Conservation (phyloP, 2,329 filamentous ascomycete genomes). For the Xylaria sp. region DNA sequence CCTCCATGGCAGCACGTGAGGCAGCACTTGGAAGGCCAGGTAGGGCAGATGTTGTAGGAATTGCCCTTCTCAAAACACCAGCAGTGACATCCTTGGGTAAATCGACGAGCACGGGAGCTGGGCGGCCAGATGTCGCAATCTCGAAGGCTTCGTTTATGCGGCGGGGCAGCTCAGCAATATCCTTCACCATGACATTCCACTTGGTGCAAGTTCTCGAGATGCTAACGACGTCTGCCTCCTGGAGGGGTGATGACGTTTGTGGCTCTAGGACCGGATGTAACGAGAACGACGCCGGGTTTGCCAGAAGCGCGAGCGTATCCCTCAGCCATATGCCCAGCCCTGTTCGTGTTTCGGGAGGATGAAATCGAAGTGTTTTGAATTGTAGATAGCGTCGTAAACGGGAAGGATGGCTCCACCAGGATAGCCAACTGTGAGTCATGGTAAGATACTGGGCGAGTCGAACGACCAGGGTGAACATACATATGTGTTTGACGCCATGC, state of each 20-base stretch:
- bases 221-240: constrained; percentile 93
- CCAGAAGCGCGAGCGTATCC: constrained; percentile 95
- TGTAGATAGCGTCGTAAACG: constrained; percentile 98
- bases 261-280: constrained; percentile 95
- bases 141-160: constrained; percentile 98
- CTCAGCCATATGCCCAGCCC: constrained; percentile 98
- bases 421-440: constrained; percentile 74
- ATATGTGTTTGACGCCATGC: constrained; percentile 91
- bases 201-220: constrained; percentile 97
- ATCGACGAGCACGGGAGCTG: constrained; percentile 94
- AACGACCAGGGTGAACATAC: constrained; percentile 64
- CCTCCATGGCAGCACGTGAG: constrained; percentile 79
- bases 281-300: constrained; percentile 93
- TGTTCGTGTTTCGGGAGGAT: constrained; percentile 96
- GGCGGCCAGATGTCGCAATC: constrained; percentile 93
- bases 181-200: constrained; percentile 99
- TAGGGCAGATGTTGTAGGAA: constrained; percentile 78
- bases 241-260: constrained; percentile 98
- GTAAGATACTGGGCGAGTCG: constrained; percentile 22
- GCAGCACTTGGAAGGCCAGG: constrained; percentile 88
- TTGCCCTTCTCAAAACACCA: constrained; percentile 82
- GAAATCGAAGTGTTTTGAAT: constrained; percentile 96
- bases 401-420: constrained; percentile 96
- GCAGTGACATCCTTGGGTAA: constrained; percentile 97
- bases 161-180: constrained; percentile 88